phyloP scores from a whole-genome alignment of 805 yeast species.

The Lachancea cidri region DNA sequence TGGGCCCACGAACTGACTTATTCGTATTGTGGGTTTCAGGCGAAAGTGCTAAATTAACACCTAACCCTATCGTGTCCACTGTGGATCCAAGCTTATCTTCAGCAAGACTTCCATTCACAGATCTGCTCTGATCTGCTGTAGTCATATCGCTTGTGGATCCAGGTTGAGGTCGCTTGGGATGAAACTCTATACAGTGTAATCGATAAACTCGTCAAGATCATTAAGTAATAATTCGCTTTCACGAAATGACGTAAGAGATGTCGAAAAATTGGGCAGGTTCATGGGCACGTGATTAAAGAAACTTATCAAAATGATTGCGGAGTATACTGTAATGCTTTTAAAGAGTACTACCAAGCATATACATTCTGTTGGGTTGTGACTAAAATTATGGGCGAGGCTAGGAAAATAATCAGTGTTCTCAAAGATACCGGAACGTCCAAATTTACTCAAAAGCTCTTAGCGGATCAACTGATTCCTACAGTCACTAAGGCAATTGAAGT shows the following conservation, averaged over 20 bases:
- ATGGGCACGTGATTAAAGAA: neutral
- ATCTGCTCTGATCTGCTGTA: neutral
- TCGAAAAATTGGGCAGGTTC: neutral
- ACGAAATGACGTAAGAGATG: neutral
- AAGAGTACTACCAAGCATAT: neutral
- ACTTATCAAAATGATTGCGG: neutral
- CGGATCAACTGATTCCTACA: conserved; percentile 32
- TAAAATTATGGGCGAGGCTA: conserved; percentile 19
- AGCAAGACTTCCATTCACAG: neutral
- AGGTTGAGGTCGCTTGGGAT: too few species aligned
- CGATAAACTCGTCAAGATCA: neutral
- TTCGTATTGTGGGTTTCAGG: neutral
- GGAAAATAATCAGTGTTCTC: conserved; percentile 20
- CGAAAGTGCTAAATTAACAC: neutral
- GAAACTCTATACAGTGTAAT: neutral
- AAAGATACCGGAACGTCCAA: conserved; percentile 21
- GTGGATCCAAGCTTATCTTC: neutral
- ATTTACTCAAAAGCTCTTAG: conserved; percentile 16
- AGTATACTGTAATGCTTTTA: too few species aligned
- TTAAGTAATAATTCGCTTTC: neutral
- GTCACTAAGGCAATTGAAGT: conserved; percentile 27
- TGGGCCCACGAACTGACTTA: neutral
- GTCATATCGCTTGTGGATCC: neutral
- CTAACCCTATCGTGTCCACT: neutral
- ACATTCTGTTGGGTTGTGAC: neutral